phyloP scores from a whole-genome alignment of 176 grass and related monocot genomes.

The Cenchrus purpureus region DNA sequence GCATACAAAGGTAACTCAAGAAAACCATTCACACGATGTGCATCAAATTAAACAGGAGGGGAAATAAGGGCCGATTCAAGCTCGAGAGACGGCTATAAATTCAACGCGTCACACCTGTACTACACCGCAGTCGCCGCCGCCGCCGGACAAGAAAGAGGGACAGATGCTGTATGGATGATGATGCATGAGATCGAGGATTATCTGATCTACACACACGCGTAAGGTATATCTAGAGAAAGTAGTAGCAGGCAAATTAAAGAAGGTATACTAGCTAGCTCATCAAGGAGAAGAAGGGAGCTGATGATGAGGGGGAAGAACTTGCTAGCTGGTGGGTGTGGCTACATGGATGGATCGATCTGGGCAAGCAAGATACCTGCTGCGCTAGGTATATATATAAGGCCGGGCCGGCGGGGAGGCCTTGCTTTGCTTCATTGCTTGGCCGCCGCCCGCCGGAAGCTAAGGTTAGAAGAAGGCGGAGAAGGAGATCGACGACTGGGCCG shows the following conservation, averaged over 20 bases:
- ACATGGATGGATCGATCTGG: conserved; percentile 5
- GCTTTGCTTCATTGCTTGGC: neutral
- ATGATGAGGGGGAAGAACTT: neutral
- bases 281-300: too few relatives aligned
- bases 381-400: conserved; percentile 47
- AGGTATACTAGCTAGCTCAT: too few relatives aligned
- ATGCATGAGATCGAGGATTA: neutral
- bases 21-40: too few relatives aligned
- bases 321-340: too few relatives aligned
- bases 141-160: neutral
- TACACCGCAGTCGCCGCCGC: neutral
- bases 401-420: neutral
- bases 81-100: neutral
- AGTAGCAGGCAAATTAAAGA: neutral
- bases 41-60: neutral
- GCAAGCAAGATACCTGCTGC: neutral
- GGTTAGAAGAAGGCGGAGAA: neutral
- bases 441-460: neutral
- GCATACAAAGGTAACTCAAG: neutral
- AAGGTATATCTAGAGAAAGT: neutral
- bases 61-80: neutral
- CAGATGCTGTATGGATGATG: neutral
- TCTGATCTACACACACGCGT: neutral
- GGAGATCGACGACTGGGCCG: neutral
- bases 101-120: neutral